A percentile compares a stretch with the other conserved stretches of the same genome.
phyloP scores from a whole-genome alignment of 768 basidiomycete genomes.

The Serendipita vermifera region DNA sequence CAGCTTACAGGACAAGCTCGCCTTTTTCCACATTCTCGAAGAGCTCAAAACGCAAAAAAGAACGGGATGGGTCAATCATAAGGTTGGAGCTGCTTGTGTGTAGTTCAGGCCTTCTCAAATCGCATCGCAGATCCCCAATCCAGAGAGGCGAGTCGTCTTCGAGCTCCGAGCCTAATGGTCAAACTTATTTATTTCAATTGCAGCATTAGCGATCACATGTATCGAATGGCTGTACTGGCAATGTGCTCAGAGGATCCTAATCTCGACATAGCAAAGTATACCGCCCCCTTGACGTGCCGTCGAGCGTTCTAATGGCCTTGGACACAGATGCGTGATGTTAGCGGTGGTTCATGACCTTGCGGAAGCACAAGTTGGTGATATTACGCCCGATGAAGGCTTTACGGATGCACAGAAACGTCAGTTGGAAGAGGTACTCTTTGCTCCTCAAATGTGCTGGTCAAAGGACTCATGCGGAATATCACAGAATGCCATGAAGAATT shows the following conservation, averaged over 20 bases:
- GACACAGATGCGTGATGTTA: conserved; percentile 76
- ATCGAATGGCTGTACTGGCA: conserved; percentile 88
- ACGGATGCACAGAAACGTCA: conserved; percentile 64
- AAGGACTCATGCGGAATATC: not conserved
- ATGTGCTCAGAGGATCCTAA: conserved; percentile 69
- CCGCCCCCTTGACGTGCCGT: not conserved
- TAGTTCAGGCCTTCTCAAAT: conserved; percentile 10
- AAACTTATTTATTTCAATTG: not conserved
- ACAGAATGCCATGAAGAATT: conserved; percentile 83
- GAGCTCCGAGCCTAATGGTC: no score
- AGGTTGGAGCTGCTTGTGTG: conserved; percentile 43
- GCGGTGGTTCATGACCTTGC: conserved; percentile 88
- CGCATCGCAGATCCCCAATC: conserved; percentile 49
- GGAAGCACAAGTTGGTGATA: conserved; percentile 90
- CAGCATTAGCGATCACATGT: conserved; percentile 95
- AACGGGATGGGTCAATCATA: conserved; percentile 77
- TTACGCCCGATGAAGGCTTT: conserved; percentile 80
- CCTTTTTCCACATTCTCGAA: conserved; percentile 83
- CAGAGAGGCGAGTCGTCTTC: conserved; percentile 61
- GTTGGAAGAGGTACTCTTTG: conserved; percentile 49
- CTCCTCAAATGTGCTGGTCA: conserved; percentile 13
- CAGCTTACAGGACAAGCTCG: conserved; percentile 52
- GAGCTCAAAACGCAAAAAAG: conserved; percentile 56
- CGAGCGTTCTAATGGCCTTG: not conserved
- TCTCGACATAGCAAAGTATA: conserved; percentile 62